Base-by-base conservation (phyloP, 257 asterid genomes). In the Echium plantagineum region DNA sequence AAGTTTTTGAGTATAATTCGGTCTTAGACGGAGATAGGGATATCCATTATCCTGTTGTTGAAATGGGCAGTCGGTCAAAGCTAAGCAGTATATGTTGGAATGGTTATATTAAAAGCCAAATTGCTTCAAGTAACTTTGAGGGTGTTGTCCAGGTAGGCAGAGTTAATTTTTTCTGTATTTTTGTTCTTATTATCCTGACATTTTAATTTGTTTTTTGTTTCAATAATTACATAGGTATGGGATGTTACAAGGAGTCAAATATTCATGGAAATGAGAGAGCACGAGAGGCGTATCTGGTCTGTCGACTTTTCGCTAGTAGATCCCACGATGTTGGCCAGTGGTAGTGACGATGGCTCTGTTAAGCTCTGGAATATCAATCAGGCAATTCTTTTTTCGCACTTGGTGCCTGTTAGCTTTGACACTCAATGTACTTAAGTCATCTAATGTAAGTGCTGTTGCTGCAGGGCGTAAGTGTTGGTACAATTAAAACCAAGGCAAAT, bases 331-430 rank as follows among this genome's bases (percentile, higher is more conserved):
- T 80, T 93, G 73, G 99, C 97, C 56, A 93, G 99, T 58, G 97
- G 99, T 56, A 86, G 99, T 55, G 99, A 93, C 60, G 99, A 93
- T 76, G 95, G 99, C 64, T 86, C 95, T 48, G 88, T 89, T 65
- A 93, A 89, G 83, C 97, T 93, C 71, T 93, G 99, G 99, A 93
- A 89, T 85, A 89, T 86, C 85, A 93, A 93, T 93, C 99, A 93
- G 99, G 99, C 95, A 93, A 89, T 82, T 84, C 72, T 88, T 79
- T 64, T 83, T 87, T 81, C 78, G 95, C 89, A 90, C 94, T 86
- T 86, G 87, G 81, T 80, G 93, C 85, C 81, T 87, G 86, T 90
- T 89, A 80, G 81, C 94, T 87, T 83, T 87, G 87, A 86, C 89
- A 84, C 89, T 77, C 82, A 85, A 82, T 87, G 91, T n/a, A 84